Conservation (phyloP, 495 filamentous ascomycete genomes). For the Daldinia grandis region DNA sequence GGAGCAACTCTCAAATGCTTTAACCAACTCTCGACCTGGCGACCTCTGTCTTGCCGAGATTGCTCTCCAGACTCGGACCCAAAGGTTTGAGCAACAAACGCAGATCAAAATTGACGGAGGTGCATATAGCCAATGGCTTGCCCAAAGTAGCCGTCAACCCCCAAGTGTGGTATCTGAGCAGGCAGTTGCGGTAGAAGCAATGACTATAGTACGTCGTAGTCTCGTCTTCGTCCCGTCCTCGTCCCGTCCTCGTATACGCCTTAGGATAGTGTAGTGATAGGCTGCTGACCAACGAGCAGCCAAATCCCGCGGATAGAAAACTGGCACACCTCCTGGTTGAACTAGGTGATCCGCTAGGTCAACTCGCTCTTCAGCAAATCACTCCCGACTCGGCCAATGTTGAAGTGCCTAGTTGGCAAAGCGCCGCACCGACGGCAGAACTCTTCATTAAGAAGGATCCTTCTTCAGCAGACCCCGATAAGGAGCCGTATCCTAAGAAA, state of each 20-base stretch:
- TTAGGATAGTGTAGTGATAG: neutral
- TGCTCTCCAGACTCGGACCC: constrained; percentile 53
- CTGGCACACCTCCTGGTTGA: constrained; percentile 42
- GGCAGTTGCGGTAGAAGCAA: constrained; percentile 29
- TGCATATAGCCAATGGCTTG: constrained; percentile 49
- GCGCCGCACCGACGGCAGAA: constrained; percentile 53
- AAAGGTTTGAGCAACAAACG: constrained; percentile 53
- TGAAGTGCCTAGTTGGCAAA: constrained; percentile 54
- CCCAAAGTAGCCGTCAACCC: constrained; percentile 15
- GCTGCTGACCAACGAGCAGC: constrained; percentile 18
- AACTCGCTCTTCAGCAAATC: constrained; percentile 28
- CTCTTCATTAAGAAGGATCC: constrained; percentile 45
- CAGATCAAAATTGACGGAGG: constrained; percentile 48
- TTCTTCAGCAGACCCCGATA: constrained; percentile 45
- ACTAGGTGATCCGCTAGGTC: constrained; percentile 35
- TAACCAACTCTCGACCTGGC: constrained; percentile 20
- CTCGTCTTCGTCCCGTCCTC: neutral
- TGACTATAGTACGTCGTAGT: constrained; percentile 27
- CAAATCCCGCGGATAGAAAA: constrained; percentile 38
- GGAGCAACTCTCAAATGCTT: constrained; percentile 31
- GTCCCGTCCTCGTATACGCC: neutral
- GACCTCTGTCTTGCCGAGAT: constrained; percentile 41
- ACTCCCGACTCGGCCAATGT: constrained; percentile 16
- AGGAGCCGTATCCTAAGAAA: constrained; percentile 77
- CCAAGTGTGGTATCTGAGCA: constrained; percentile 41